Conservation (phyloP, 2,329 filamentous ascomycete genomes). For the Piedraia hortae region DNA sequence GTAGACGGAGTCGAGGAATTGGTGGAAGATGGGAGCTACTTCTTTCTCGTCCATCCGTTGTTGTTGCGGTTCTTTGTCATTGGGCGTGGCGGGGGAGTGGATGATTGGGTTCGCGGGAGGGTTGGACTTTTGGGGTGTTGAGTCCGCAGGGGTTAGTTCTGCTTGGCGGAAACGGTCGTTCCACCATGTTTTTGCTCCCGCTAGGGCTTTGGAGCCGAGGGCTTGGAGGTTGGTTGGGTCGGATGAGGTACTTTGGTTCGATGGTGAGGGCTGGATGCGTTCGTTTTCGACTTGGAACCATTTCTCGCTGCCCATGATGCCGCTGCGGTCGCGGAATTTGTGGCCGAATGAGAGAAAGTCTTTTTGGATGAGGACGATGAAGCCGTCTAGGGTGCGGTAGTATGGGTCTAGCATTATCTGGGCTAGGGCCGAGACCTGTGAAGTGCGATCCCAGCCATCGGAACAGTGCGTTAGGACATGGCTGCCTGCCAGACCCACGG, state of each 20-base stretch:
- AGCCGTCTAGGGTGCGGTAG: conserved; percentile 79
- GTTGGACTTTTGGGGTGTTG: conserved; percentile 12
- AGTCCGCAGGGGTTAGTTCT: conserved; percentile 35
- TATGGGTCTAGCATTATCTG: conserved; percentile 91
- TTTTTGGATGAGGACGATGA: conserved; percentile 83
- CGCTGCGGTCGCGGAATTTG: conserved; percentile 85
- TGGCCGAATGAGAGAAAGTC: conserved; percentile 96
- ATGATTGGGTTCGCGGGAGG: conserved; percentile 20
- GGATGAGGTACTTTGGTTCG: conserved; percentile 16
- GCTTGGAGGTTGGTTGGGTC: conserved; percentile 18
- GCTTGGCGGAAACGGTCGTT: conserved; percentile 32
- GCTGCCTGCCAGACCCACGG: conserved; percentile 75
- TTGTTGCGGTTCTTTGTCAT: conserved; percentile 23
- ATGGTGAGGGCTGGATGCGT: conserved; percentile 24
- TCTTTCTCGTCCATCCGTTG: conserved; percentile 64
- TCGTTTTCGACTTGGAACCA: conserved; percentile 84
- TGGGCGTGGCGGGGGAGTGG: conserved; percentile 17
- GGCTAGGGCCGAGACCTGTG: conserved; percentile 70
- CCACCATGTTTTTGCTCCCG: conserved; percentile 61
- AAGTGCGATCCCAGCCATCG: conserved; percentile 93
- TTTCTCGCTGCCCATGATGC: conserved; percentile 66
- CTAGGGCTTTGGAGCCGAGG: conserved; percentile 36
- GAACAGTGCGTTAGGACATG: conserved; percentile 95
- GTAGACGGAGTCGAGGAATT: conserved; percentile 85
- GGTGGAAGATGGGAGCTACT: conserved; percentile 87